Percentiles rank a stretch among this genome's conserved stretches.
Evolutionary conservation across 2,329 filamentous ascomycete genomes (phyloP).

Genomic region (Colletotrichum higginsianum): DNA sequence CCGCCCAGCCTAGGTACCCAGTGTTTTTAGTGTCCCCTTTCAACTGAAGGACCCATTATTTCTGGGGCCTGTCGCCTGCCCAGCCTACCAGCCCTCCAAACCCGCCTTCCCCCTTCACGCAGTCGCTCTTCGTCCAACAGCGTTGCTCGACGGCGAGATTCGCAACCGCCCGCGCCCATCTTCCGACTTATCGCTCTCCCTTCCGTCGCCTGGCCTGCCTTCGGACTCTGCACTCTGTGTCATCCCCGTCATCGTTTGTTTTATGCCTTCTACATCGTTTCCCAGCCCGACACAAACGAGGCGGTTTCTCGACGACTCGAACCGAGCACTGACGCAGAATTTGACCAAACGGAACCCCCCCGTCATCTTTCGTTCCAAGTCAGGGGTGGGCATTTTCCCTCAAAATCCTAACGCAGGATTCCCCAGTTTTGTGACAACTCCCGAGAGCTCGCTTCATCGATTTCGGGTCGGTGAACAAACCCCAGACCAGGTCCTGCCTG

Average conservation of each 20-base stretch:
- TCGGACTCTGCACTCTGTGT: too few species aligned
- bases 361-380: constrained; percentile 20
- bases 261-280: constrained; percentile 3
- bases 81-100: constrained; percentile 23
- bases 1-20: constrained; percentile 4
- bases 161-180: constrained; percentile 30
- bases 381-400: constrained; percentile 24
- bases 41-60: constrained; percentile 21
- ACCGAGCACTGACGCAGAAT: background rate
- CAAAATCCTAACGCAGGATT: constrained; percentile 2
- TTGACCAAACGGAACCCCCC: constrained; percentile 17
- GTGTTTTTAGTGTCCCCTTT: background rate
- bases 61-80: constrained; percentile 15
- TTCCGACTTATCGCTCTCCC: constrained; percentile 17
- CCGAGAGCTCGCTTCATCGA: constrained; percentile 24
- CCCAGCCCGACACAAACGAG: background rate
- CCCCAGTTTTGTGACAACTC: constrained; percentile 33
- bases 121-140: constrained; percentile 15
- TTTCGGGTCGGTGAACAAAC: constrained; percentile 35
- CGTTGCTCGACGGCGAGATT: constrained; percentile 30
- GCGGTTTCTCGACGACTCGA: background rate
- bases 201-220: background rate
- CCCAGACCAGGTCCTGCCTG: constrained; percentile 38
- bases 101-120: constrained; percentile 7
- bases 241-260: background rate